Base-by-base conservation (phyloP, 139 green algal species). In the Pleodorina starrii region DNA sequence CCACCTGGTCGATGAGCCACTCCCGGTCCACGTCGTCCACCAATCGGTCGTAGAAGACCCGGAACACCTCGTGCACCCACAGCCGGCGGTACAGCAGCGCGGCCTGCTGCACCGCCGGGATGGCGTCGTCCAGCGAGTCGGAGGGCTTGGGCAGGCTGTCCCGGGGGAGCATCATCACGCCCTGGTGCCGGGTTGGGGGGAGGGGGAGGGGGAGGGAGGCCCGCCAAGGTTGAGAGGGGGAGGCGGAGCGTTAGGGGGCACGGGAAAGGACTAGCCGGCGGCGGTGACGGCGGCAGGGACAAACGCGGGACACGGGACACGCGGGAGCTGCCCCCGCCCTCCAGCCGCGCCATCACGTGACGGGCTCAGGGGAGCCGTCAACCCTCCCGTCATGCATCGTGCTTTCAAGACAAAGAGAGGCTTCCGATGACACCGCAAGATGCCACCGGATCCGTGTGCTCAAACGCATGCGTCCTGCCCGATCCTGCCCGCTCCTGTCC, bases 1-100 rank as follows among this genome's bases (percentile, higher is more conserved):
- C 42, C 82, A 95, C 87, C 91, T 94, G 90, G 40, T 77, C 75
- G 23, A 96, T 91, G 59, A 96, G 92, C 94, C 95, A 97, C 43
- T 91, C 43, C 27, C 95, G 84, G 91, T 97, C 95, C 27, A 90
- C 79, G 72, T 95, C 90, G 78, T 97, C 94, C 36, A 96, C 92
- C 60, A 97, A 89, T 10, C 95, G 92, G 85, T 97, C 95, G 59
- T 96, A 95, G 85, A 97, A 97, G 11, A 97, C 95, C 14, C 95
- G 91, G 66, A 96, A 93, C 48, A 91, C 90, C 85, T 97, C 95
- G 86, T 97, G 95, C 87, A 96, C 92, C 94, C 94, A 97, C 71
- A 97, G 92, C 42, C 94, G 92, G 80, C 96, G 96, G 90, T 92
- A 95, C 63, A 95, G 54, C 29, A 69, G 29, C 40, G 29, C 76